Base-by-base conservation (phyloP, 441 rosid genomes). In the Gossypium trilobum region DNA sequence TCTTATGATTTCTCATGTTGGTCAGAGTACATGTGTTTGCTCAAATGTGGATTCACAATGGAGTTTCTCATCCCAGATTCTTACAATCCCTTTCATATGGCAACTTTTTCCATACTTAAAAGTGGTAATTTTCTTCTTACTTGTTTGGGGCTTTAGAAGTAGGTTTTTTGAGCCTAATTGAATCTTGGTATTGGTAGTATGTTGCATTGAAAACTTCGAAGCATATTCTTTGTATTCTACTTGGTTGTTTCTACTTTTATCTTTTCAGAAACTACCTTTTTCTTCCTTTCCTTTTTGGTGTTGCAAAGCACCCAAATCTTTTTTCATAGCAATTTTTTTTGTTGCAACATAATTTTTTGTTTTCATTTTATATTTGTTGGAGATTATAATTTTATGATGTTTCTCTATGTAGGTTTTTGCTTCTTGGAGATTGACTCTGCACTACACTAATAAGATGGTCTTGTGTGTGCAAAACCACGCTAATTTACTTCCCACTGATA, bases 51-150 rank as follows among this genome's bases (percentile, higher is more conserved):
- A 91, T 84, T 87, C 97, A 14, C 78, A 60, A 25, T 78, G 85
- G 83, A 93, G 92, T 83, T 91, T 95, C 85, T 82, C 85, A 6
- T 93, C 87, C 48, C 97, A 88, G 80, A 94, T 95, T 78, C 87
- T 95, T 60, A 90, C 99, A 58, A 64, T 93, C 68, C 96, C 99
- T 77, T 87, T 93, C 79, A 70, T 93, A 77, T 95, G 98, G 98
- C 73, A 77, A 79, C 80, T 79, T 73, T 90, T 93, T 79, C 99
- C 99, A 2, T 79, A 77, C 80, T 78, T 93, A 61, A 95, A 91
- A 81, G 88, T 83, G 92, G 99, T 95, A 70, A 20, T 74, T 71
- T 65, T 44, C 72, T 71, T 72, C 63, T 39, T 8, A 22, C 58
- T n/a, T 51, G 51, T 67, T 71, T 59, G 69, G 29, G 51, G 46